These are phyloP conservation scores for Eimeria sp. DNA, from an alignment of 169 alveolate genomes.

Conservation along the genomic window DNA sequence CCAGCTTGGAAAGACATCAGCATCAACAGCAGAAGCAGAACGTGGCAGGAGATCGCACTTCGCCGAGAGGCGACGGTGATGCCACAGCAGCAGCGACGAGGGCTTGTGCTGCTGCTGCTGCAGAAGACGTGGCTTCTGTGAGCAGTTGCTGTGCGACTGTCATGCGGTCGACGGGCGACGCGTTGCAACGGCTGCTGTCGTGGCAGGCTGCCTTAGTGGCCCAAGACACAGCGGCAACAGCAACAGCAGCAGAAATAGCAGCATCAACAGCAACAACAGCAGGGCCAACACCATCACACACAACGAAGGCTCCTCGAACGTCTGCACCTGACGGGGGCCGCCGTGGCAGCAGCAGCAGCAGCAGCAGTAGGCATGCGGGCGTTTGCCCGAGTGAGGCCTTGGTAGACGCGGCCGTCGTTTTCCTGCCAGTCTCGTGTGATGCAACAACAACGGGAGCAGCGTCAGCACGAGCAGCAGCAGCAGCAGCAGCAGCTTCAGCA, in stretches of 20 bases:
- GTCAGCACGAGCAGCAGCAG: neutral
- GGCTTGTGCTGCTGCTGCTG: conserved; percentile 1
- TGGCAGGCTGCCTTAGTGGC: conserved; percentile 61
- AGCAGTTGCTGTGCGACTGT: conserved; percentile 34
- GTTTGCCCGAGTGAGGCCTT: conserved; percentile 58
- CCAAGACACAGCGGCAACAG: conserved; percentile 14
- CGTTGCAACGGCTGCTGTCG: conserved; percentile 28
- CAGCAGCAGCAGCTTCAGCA: conserved; percentile 39
- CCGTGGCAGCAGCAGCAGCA: conserved; percentile 50
- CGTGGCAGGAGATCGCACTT: neutral
- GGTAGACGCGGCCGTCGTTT: conserved; percentile 26
- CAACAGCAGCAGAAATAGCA: neutral
- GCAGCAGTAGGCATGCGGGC: conserved; percentile 16
- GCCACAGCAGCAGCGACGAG: neutral
- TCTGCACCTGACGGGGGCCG: conserved; percentile 35
- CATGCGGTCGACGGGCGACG: conserved; percentile 19
- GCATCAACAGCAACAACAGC: conserved; percentile 26
- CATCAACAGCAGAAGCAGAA: conserved; percentile 38
- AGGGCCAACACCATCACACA: neutral
- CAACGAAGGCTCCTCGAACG: neutral
- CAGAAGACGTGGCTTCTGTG: conserved; percentile 40
- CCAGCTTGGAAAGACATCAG: neutral
- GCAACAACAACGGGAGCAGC: neutral
- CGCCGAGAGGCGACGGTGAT: neutral
- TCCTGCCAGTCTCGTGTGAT: conserved; percentile 18